Percentiles rank a stretch among this genome's conserved stretches.
These are phyloP conservation scores for Euphorbia tirucalli DNA, from an alignment of 345 rosid genomes.

Conservation along the genomic window DNA sequence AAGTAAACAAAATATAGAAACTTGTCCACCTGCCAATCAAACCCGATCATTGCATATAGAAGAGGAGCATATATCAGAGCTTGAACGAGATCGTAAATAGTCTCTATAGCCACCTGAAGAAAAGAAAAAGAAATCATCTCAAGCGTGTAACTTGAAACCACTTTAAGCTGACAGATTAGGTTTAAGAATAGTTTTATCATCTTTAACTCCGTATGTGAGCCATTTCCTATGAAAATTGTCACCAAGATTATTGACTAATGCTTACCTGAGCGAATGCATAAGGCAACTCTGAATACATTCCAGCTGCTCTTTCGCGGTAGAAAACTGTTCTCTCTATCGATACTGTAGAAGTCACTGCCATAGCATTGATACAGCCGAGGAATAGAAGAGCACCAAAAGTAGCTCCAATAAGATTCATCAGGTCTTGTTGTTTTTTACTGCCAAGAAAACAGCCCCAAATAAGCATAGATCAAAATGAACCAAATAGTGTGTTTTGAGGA, in stretches of 20 bases:
- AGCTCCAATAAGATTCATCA: slow-evolving; percentile 40
- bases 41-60: slow-evolving; percentile 41
- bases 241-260: not conserved
- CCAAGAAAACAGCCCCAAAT: not conserved
- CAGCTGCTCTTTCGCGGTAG: slow-evolving; percentile 47
- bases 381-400: slow-evolving; percentile 37
- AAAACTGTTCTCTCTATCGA: slow-evolving; percentile 44
- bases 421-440: slow-evolving; percentile 30
- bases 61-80: slow-evolving; percentile 26
- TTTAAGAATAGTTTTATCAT: too few relatives aligned
- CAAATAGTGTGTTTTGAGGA: not conserved
- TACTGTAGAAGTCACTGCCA: slow-evolving; percentile 39
- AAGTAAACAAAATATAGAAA: slow-evolving; percentile 41
- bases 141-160: too few relatives aligned
- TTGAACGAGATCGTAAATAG: slow-evolving; percentile 36
- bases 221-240: too few relatives aligned
- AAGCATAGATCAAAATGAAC: not conserved
- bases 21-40: slow-evolving; percentile 30
- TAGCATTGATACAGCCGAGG: slow-evolving; percentile 43
- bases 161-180: too few relatives aligned
- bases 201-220: too few relatives aligned
- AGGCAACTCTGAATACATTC: slow-evolving; percentile 47
- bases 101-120: slow-evolving; percentile 41
- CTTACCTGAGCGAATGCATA: slow-evolving; percentile 45
- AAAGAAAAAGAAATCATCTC: not conserved